A percentile compares a stretch with the other conserved stretches of the same genome.
Evolutionary conservation across 2,329 filamentous ascomycete genomes (phyloP).

Genomic region (Fusarium keratoplasticum): DNA sequence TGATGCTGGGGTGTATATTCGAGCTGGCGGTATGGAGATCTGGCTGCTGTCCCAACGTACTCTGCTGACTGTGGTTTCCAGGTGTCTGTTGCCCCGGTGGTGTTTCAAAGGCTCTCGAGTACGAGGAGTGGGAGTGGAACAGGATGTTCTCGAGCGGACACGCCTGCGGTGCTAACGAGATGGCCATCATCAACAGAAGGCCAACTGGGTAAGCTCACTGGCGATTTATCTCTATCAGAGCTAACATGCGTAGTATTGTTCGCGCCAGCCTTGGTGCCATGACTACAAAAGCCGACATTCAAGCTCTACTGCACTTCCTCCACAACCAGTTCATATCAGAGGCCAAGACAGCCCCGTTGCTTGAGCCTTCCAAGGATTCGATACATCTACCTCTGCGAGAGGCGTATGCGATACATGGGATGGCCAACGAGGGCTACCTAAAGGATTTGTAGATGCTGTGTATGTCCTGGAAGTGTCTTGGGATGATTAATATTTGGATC

Average conservation of each 20-base stretch:
- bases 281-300: slow-evolving; percentile 67
- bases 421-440: not conserved
- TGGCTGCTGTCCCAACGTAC: no score
- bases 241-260: slow-evolving; percentile 60
- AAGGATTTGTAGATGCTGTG: not conserved
- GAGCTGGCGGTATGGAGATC: slow-evolving; percentile 59
- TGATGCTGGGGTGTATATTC: slow-evolving; percentile 66
- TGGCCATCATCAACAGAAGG: slow-evolving; percentile 64
- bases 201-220: slow-evolving; percentile 61
- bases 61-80: slow-evolving; percentile 31
- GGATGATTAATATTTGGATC: not conserved
- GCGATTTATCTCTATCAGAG: not conserved
- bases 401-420: slow-evolving; percentile 9
- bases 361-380: slow-evolving; percentile 22
- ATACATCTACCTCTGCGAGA: slow-evolving; percentile 30
- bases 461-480: not conserved
- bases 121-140: slow-evolving; percentile 66
- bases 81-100: slow-evolving; percentile 62
- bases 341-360: slow-evolving; percentile 2
- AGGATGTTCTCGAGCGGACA: slow-evolving; percentile 67
- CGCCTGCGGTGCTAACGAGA: slow-evolving; percentile 65
- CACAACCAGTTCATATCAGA: slow-evolving; percentile 35
- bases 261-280: slow-evolving; percentile 71
- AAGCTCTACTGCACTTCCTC: slow-evolving; percentile 61
- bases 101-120: slow-evolving; percentile 59